phyloP scores from a whole-genome alignment of 2,329 filamentous ascomycete species.

The Pseudogymnoascus sp. region DNA sequence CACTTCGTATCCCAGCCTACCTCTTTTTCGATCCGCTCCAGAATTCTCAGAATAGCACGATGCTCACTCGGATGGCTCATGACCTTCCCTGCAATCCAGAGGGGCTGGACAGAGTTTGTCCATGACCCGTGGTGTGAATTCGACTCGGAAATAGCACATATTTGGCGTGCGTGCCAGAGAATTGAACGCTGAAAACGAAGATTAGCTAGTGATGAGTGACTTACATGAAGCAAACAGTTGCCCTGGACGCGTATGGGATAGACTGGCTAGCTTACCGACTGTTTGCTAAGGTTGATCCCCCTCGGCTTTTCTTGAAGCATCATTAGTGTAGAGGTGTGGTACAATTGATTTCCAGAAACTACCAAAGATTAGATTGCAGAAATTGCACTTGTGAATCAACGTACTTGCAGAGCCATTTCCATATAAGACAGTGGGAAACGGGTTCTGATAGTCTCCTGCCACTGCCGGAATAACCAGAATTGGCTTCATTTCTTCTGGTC shows the following conservation, averaged over 20 bases:
- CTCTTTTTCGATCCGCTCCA: slow-evolving; percentile 41
- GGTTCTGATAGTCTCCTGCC: slow-evolving; percentile 21
- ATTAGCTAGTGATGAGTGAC: too few species aligned
- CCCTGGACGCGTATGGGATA: neutral
- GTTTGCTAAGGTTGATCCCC: slow-evolving; percentile 18
- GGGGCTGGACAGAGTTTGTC: slow-evolving; percentile 49
- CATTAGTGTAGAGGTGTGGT: slow-evolving; percentile 26
- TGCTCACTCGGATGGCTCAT: slow-evolving; percentile 43
- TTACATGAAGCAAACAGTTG: neutral
- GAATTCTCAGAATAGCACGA: slow-evolving; percentile 33
- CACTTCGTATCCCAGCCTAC: slow-evolving; percentile 47
- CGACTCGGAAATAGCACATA: slow-evolving; percentile 47
- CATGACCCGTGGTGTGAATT: slow-evolving; percentile 48
- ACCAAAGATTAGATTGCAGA: neutral
- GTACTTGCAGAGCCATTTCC: slow-evolving; percentile 9
- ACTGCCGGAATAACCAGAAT: slow-evolving; percentile 30
- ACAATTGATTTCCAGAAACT: slow-evolving; percentile 30
- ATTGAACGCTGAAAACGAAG: slow-evolving; percentile 26
- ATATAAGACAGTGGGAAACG: slow-evolving; percentile 17
- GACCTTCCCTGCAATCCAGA: slow-evolving; percentile 47
- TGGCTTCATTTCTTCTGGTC: slow-evolving; percentile 31
- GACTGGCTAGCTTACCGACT: slow-evolving; percentile 18
- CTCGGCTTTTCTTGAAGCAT: slow-evolving; percentile 28
- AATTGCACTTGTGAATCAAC: neutral
- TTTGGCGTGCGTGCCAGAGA: slow-evolving; percentile 46